phyloP scores from a whole-genome alignment of 2,329 filamentous ascomycete genomes.

The Stemphylium vesicarium region DNA sequence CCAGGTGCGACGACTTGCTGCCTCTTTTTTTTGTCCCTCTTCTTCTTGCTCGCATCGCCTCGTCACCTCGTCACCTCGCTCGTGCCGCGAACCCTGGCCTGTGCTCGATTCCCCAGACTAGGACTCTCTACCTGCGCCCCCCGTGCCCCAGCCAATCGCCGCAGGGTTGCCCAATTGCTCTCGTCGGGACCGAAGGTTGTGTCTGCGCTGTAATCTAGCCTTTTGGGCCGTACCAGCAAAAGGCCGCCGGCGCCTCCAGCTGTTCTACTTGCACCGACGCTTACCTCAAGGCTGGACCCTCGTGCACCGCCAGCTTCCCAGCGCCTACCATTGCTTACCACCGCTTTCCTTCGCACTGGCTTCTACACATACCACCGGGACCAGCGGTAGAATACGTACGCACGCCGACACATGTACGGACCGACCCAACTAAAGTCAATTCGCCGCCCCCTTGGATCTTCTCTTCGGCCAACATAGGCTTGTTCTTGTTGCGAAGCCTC shows the following conservation, averaged over 20 bases:
- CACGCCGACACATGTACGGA: constrained; percentile 17
- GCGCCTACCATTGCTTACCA: constrained; percentile 14
- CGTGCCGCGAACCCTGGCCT: constrained; percentile 23
- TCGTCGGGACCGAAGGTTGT: constrained; percentile 32
- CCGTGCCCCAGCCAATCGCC: constrained; percentile 41
- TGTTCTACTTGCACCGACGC: constrained; percentile 19
- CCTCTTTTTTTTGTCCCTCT: constrained; percentile 2
- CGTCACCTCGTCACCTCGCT: not conserved
- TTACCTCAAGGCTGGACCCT: constrained; percentile 24
- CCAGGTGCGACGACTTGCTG: constrained; percentile 19
- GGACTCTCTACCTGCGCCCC: constrained; percentile 16
- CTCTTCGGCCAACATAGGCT: constrained; percentile 11
- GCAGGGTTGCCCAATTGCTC: constrained; percentile 35
- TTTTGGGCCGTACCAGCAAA: constrained; percentile 24
- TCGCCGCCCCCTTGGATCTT: constrained; percentile 16
- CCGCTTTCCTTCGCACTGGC: constrained; percentile 8
- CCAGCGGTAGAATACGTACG: constrained; percentile 22
- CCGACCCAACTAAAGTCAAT: constrained; percentile 19
- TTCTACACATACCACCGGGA: constrained; percentile 18
- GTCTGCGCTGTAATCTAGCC: constrained; percentile 36
- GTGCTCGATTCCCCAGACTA: constrained; percentile 21
- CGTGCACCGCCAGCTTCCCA: constrained; percentile 13
- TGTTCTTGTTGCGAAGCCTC: constrained; percentile 14
- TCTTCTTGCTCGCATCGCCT: not conserved
- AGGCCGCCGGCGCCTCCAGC: constrained; percentile 26